phyloP scores from a whole-genome alignment of 768 basidiomycete species.

The Podaxis sp. region DNA sequence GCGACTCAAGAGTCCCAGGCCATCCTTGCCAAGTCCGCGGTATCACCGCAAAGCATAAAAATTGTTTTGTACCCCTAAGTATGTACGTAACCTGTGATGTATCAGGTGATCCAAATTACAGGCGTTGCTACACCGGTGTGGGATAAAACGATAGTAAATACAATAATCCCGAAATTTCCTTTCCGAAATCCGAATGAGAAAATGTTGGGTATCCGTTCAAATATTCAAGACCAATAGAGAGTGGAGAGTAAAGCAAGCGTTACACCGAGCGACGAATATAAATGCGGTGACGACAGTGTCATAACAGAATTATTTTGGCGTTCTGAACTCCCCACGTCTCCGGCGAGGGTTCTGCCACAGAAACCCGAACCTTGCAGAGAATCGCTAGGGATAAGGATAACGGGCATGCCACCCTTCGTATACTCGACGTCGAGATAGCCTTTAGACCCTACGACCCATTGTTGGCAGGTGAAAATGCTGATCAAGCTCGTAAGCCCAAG shows the following conservation, averaged over 20 bases:
- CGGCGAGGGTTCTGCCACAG: conserved; percentile 28
- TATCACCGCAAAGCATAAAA: not conserved
- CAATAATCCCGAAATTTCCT: no score
- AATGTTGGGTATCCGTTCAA: not conserved
- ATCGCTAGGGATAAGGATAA: conserved; percentile 48
- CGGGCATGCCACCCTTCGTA: conserved; percentile 57
- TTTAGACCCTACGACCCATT: conserved; percentile 66
- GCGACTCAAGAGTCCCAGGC: not conserved
- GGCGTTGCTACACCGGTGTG: not conserved
- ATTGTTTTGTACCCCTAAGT: no score
- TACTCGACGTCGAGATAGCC: conserved; percentile 65
- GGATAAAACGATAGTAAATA: not conserved
- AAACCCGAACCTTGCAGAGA: conserved; percentile 35
- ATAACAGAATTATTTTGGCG: not conserved
- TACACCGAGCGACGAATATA: not conserved
- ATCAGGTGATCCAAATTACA: not conserved
- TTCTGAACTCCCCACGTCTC: not conserved
- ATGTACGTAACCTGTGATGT: not conserved
- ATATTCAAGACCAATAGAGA: not conserved
- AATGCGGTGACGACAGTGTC: not conserved
- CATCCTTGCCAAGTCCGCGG: not conserved
- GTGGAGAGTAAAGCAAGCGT: not conserved
- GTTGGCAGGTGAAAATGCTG: conserved; percentile 63
- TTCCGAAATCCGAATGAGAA: not conserved
- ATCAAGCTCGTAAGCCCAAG: not conserved